Base-by-base conservation (phyloP, 495 filamentous ascomycete species). In the Mytilinidion resinicola region DNA sequence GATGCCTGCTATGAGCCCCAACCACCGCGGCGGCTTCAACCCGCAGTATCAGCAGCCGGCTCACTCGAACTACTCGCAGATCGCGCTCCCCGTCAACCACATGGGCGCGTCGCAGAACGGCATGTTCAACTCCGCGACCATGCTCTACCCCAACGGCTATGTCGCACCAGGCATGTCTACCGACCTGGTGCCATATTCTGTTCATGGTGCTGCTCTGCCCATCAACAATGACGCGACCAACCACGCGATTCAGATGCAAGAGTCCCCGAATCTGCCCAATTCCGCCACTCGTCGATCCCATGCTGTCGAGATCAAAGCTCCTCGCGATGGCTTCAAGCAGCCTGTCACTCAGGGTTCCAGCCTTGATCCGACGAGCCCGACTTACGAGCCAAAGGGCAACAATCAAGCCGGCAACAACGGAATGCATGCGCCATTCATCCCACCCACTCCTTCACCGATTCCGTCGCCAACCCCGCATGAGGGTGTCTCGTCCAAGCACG, bases 281-380 rank as follows among this genome's bases (percentile, higher is more conserved):
- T 68, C 60, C 53, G 67, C 59, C n/a, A 52, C 44, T n/a, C 68
- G 63, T 33, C 64, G 69, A 20, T 65, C 65, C 1, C 64, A 66
- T 55, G 69, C 69, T 12, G 44, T 71, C 35, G 61, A 63, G 38
- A 71, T 71, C 57, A 69, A 67, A 43, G 53, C 55, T 8, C 69
- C 69, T 12, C 56, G 20, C 5, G 57, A 60, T 8, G 56, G 53
- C 4, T 12, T 39, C 10, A 59, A 62, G 35, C 55, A 68, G 43
- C 37, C 15, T 17, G 35, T 49, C 25, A 47, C 47, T 51, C 49
- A 47, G 15, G 34, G 49, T 48, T 64, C 65, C 7, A 42, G 36
- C 21, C 61, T 73, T 4, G 64, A 72, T 50, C 71, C 71, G 9
- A 68, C 65, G 61, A 72, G 68, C 49, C 71, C 69, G 0, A 67